Evolutionary conservation across 352 stramenopile species (phyloP).

Genomic region (Aphanomyces stellatus): DNA sequence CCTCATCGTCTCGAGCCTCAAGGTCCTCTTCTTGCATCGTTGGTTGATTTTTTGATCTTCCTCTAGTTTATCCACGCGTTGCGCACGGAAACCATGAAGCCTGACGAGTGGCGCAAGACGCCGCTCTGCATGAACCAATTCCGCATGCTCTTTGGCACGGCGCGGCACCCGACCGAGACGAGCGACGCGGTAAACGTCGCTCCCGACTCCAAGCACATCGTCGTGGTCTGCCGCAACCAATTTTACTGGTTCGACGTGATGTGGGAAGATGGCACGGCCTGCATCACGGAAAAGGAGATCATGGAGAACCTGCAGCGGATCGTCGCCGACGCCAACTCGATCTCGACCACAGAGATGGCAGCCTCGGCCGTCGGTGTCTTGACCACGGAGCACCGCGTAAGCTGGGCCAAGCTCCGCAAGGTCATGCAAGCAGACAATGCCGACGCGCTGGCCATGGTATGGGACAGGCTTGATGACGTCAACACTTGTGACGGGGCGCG

Average conservation of each 20-base stretch:
- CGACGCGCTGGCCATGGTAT: constrained; percentile 73
- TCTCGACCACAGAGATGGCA: constrained; percentile 42
- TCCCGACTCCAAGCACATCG: constrained; percentile 83
- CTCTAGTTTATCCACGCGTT: constrained; percentile 82
- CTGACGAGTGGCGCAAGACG: constrained; percentile 82
- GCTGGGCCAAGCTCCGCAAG: constrained; percentile 83
- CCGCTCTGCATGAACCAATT: constrained; percentile 96
- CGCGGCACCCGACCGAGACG: constrained; percentile 66
- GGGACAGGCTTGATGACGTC: background rate
- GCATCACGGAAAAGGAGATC: constrained; percentile 87
- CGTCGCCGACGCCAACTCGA: constrained; percentile 65
- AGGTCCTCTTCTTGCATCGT: too few species aligned
- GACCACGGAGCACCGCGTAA: constrained; percentile 84
- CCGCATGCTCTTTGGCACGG: constrained; percentile 83
- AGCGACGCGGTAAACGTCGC: constrained; percentile 78
- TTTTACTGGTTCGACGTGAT: constrained; percentile 94
- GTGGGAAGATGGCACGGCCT: constrained; percentile 75
- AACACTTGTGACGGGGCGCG: too few species aligned
- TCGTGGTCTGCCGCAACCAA: constrained; percentile 89
- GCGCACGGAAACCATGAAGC: constrained; percentile 82
- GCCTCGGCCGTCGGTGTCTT: constrained; percentile 83
- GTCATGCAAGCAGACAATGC: constrained; percentile 66
- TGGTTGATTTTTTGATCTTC: background rate
- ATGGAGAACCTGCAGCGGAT: constrained; percentile 88
- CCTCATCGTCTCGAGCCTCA: constrained; percentile 87